phyloP scores from a whole-genome alignment of 2,329 filamentous ascomycete species.

The Diaporthe australafricana region DNA sequence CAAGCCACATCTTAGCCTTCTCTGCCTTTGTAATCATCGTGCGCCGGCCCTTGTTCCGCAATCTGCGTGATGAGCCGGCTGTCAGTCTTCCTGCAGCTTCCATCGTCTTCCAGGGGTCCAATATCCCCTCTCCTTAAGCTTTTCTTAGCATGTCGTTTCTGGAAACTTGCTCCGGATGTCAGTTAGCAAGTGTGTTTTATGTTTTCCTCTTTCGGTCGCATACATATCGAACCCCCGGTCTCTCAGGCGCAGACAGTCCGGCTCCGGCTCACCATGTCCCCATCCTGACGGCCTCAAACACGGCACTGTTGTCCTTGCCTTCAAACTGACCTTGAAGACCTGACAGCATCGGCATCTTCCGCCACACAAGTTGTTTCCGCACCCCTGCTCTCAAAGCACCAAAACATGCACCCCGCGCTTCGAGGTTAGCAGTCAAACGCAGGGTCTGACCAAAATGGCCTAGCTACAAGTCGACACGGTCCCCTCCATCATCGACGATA shows the following conservation, averaged over 20 bases:
- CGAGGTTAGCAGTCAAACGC: background rate
- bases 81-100: background rate
- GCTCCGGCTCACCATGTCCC: background rate
- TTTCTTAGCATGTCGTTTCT: background rate
- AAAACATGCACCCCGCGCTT: background rate
- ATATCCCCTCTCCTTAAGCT: background rate
- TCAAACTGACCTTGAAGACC: background rate
- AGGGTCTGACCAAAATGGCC: background rate
- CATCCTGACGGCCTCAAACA: background rate
- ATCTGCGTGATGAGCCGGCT: background rate
- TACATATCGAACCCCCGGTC: background rate
- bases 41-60: constrained; percentile 12
- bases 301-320: background rate
- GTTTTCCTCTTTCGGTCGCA: background rate
- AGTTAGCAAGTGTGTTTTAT: background rate
- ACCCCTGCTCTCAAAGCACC: background rate
- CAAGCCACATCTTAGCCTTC: constrained; percentile 3
- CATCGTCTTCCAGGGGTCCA: background rate
- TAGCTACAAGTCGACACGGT: background rate
- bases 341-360: background rate
- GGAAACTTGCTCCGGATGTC: background rate
- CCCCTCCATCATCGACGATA: background rate
- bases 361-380: background rate
- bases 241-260: background rate
- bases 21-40: background rate